Percentiles rank a stretch among this genome's conserved stretches.
These are phyloP conservation scores for Chytriomyces sp. DNA, from an alignment of 192 early-diverging fungal genomes.

Conservation along the genomic window DNA sequence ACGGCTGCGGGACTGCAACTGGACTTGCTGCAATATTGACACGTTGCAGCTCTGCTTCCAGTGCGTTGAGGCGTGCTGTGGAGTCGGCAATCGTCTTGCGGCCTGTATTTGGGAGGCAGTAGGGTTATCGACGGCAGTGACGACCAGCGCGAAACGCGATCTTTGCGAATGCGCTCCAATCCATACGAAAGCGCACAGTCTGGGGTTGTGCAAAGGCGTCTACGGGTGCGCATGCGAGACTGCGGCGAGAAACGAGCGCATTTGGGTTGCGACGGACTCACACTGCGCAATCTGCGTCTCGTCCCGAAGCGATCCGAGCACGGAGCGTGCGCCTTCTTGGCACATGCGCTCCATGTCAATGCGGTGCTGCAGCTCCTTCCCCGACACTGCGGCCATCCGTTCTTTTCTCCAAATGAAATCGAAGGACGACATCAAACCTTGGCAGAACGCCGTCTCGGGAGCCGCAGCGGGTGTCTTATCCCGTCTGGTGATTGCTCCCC, in stretches of 20 bases:
- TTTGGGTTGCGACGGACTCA: conserved; percentile 54
- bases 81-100: conserved; percentile 21
- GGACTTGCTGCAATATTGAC: background rate
- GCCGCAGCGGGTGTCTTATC: conserved; percentile 63
- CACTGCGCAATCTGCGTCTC: conserved; percentile 71
- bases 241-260: too few relatives aligned
- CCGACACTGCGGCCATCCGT: too few relatives aligned
- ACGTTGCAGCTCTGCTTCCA: background rate
- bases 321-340: conserved; percentile 72
- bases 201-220: too few relatives aligned
- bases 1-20: background rate
- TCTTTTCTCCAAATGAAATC: too few relatives aligned
- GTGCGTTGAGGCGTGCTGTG: conserved; percentile 5
- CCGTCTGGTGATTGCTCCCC: conserved; percentile 83
- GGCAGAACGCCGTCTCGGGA: conserved; percentile 56
- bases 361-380: background rate
- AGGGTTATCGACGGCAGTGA: too few relatives aligned
- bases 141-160: too few relatives aligned
- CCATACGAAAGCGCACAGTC: too few relatives aligned
- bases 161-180: too few relatives aligned
- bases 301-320: conserved; percentile 72
- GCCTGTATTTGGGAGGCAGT: conserved; percentile 15
- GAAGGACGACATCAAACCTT: background rate
- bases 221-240: too few relatives aligned
- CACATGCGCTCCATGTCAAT: conserved; percentile 70